phyloP scores from a whole-genome alignment of 768 basidiomycete genomes.

The Termitomyces sp. region DNA sequence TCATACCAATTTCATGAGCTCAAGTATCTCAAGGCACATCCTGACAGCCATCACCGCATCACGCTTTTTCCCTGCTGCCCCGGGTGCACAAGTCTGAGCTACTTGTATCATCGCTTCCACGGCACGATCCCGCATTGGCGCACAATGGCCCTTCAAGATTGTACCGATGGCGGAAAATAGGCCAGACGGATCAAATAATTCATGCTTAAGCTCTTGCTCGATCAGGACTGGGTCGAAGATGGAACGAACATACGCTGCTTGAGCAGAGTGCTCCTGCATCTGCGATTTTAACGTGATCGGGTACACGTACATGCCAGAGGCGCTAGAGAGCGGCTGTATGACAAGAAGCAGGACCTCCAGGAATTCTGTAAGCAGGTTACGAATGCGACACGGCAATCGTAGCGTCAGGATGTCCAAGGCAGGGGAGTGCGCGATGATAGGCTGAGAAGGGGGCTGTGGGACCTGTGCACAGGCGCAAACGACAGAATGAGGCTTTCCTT shows the following conservation, averaged over 20 bases:
- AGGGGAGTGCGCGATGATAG: slow-evolving; percentile 40
- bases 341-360: slow-evolving; percentile 78
- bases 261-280: slow-evolving; percentile 56
- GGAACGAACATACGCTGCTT: slow-evolving; percentile 61
- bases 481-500: slow-evolving; percentile 48
- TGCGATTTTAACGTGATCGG: slow-evolving; percentile 55
- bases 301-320: slow-evolving; percentile 55
- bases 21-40: slow-evolving; percentile 84
- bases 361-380: slow-evolving; percentile 65
- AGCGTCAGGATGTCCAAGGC: slow-evolving; percentile 46
- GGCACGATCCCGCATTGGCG: slow-evolving; percentile 84
- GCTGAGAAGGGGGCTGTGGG: slow-evolving; percentile 33
- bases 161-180: slow-evolving; percentile 76
- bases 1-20: slow-evolving; percentile 91
- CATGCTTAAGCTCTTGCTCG: slow-evolving; percentile 72
- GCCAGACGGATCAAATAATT: slow-evolving; percentile 72
- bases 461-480: slow-evolving; percentile 50
- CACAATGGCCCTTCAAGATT: slow-evolving; percentile 86
- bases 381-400: slow-evolving; percentile 69
- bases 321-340: slow-evolving; percentile 71
- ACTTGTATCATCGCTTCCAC: slow-evolving; percentile 80
- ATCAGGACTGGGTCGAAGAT: slow-evolving; percentile 82
- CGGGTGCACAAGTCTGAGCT: slow-evolving; percentile 54
- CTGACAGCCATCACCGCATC: slow-evolving; percentile 72
- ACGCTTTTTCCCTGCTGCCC: slow-evolving; percentile 46